Conservation (phyloP, 2,329 filamentous ascomycete genomes). For the Xylariaceae sp. region DNA sequence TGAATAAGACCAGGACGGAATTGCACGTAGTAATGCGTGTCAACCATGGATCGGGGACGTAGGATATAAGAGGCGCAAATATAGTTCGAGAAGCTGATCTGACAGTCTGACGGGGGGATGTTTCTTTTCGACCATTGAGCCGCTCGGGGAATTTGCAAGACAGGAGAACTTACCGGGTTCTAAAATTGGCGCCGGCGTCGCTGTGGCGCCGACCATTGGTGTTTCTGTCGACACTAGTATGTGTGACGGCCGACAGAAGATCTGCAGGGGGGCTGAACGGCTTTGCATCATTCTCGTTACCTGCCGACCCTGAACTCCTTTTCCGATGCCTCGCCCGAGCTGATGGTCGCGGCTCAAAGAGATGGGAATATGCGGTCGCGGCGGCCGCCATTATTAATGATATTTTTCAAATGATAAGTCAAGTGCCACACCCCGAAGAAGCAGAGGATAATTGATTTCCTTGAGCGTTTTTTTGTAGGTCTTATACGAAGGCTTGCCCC, state of each 20-base stretch:
- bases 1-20: not conserved
- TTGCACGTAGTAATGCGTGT: not conserved
- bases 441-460: constrained; percentile 8
- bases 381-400: constrained; percentile 24
- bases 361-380: constrained; percentile 21
- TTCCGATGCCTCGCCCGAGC: constrained; percentile 27
- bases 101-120: constrained; percentile 9
- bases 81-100: constrained; percentile 10
- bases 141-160: constrained; percentile 22
- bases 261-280: not conserved
- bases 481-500: constrained; percentile 1
- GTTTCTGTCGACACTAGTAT: not conserved
- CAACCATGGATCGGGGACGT: constrained; percentile 1
- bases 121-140: constrained; percentile 9
- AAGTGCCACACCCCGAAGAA: constrained; percentile 11
- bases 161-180: constrained; percentile 26
- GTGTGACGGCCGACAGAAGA: not conserved
- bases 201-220: constrained; percentile 8
- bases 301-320: constrained; percentile 23
- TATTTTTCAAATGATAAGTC: constrained; percentile 8
- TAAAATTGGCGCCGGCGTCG: constrained; percentile 22
- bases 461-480: no score
- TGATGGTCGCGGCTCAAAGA: constrained; percentile 29
- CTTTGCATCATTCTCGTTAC: not conserved
- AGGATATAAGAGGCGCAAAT: constrained; percentile 3